Evolutionary conservation across 1,284 basidiomycete species (phyloP).

Genomic region (Ganoderma lingzhi): DNA sequence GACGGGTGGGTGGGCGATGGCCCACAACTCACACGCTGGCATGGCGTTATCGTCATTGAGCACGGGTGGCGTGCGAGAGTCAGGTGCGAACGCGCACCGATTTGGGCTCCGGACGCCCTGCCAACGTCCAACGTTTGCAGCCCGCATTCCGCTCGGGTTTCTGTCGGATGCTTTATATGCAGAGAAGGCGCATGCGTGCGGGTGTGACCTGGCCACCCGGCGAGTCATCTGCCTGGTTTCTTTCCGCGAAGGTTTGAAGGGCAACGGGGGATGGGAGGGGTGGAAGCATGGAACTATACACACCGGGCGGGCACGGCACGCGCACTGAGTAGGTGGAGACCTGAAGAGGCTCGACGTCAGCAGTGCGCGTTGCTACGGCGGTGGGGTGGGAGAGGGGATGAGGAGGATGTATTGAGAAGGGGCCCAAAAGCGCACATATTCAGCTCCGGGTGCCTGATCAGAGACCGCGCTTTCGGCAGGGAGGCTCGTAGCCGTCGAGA

Average conservation of each 20-base stretch:
- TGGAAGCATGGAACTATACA: background rate
- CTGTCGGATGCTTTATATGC: constrained; percentile 10
- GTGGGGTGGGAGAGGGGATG: constrained; percentile 12
- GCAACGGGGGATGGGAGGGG: background rate
- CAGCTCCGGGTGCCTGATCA: constrained; percentile 27
- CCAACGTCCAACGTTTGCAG: background rate
- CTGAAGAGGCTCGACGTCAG: background rate
- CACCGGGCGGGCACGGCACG: background rate
- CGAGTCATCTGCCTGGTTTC: constrained; percentile 12
- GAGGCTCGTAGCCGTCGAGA: background rate
- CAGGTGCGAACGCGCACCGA: background rate
- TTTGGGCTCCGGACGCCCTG: background rate
- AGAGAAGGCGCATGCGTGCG: constrained; percentile 4
- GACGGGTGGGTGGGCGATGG: background rate
- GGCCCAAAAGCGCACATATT: constrained; percentile 20
- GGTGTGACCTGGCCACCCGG: constrained; percentile 9
- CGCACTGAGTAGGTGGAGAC: background rate
- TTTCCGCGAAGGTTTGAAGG: constrained; percentile 23
- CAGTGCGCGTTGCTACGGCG: constrained; percentile 16
- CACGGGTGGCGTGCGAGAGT: constrained; percentile 11
- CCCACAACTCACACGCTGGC: constrained; percentile 8
- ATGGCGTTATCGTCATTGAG: constrained; percentile 13
- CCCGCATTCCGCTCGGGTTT: constrained; percentile 13
- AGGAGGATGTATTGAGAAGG: constrained; percentile 11
- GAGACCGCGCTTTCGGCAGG: constrained; percentile 4